Conservation (phyloP, 2,329 filamentous ascomycete species). For the Pochonia chlamydosporia region DNA sequence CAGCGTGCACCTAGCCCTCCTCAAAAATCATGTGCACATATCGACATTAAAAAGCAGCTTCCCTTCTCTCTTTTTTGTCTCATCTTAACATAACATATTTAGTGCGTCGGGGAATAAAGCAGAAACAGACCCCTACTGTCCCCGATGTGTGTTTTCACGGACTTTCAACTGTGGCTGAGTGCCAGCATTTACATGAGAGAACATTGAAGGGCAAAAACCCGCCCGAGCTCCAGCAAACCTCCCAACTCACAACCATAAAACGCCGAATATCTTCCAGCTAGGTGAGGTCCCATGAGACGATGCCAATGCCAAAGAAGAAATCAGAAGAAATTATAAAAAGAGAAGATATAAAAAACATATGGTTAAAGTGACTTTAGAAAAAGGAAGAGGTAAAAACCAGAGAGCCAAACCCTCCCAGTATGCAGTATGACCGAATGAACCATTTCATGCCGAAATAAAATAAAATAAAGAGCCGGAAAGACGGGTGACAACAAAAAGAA, state of each 20-base stretch:
- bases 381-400: not conserved
- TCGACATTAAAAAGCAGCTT: not conserved
- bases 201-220: not conserved
- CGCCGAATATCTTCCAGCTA: conserved; percentile 20
- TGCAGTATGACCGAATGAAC: conserved; percentile 6
- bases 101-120: not conserved
- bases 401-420: conserved; percentile 3
- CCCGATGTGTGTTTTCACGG: not conserved
- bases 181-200: not conserved
- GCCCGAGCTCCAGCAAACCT: conserved; percentile 6
- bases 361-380: not conserved
- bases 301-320: conserved; percentile 23
- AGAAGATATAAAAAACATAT: not conserved
- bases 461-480: not conserved
- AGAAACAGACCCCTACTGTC: not conserved
- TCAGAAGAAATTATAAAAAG: not conserved
- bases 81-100: not conserved
- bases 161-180: not conserved
- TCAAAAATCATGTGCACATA: not conserved
- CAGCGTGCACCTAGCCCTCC: not conserved
- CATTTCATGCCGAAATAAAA: conserved; percentile 7
- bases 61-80: not conserved
- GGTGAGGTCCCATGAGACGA: conserved; percentile 14
- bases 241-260: conserved; percentile 17
- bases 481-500: not conserved